A percentile compares a stretch with the other conserved stretches of the same genome.
Evolutionary conservation across 2,329 filamentous ascomycete genomes (phyloP).

Genomic region (Juglanconis sp.): DNA sequence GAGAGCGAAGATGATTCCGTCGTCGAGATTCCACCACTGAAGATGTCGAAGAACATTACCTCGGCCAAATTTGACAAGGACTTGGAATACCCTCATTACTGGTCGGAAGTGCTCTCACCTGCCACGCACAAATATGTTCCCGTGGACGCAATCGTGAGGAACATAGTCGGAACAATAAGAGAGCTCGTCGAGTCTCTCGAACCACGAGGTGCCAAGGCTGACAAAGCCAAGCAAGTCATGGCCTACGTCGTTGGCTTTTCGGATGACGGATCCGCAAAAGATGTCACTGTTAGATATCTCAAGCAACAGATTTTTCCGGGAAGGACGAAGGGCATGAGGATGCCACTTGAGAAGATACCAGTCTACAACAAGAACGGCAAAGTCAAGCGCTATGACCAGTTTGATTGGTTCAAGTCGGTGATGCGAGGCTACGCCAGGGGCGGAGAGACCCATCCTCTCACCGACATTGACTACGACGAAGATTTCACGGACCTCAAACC

Average conservation of each 20-base stretch:
- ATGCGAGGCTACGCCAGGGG: conserved; percentile 69
- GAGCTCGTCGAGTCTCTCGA: conserved; percentile 75
- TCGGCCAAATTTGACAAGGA: conserved; percentile 63
- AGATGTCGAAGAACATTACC: conserved; percentile 26
- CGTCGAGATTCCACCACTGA: conserved; percentile 50
- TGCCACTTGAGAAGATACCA: conserved; percentile 76
- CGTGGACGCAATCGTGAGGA: conserved; percentile 72
- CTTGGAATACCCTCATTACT: conserved; percentile 82
- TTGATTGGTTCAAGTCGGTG: conserved; percentile 84
- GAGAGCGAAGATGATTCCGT: conserved; percentile 58
- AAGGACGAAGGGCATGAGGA: conserved; percentile 80
- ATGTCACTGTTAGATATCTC: conserved; percentile 89
- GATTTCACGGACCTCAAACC: conserved; percentile 74
- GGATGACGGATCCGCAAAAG: conserved; percentile 83
- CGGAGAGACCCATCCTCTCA: conserved; percentile 49
- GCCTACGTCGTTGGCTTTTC: conserved; percentile 85
- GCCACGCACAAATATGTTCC: conserved; percentile 75
- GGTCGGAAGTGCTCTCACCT: conserved; percentile 85
- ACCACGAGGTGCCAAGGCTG: conserved; percentile 76
- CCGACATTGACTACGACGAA: conserved; percentile 74
- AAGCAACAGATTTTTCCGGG: conserved; percentile 79
- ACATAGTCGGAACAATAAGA: conserved; percentile 65
- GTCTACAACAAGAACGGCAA: conserved; percentile 76
- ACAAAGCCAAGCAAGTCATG: conserved; percentile 83
- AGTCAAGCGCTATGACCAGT: conserved; percentile 70